Percentiles rank a stretch among this genome's conserved stretches.
Evolutionary conservation across 768 basidiomycete genomes (phyloP).

Genomic region (Chlorophyllum brunneum): DNA sequence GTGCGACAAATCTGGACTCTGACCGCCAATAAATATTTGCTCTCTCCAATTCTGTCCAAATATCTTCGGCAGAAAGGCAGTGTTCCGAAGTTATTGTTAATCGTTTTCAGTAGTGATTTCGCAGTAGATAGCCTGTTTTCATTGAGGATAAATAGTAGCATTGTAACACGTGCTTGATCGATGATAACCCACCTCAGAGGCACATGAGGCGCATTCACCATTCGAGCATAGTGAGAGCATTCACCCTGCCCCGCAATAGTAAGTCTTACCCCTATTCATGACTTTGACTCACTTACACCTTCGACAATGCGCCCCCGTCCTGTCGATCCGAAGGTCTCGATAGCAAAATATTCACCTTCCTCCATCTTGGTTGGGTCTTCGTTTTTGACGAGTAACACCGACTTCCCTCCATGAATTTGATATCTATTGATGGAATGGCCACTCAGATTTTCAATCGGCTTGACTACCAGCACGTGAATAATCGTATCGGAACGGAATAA

Average conservation of each 20-base stretch:
- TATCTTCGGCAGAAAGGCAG: slow-evolving; percentile 95
- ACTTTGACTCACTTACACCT: slow-evolving; percentile 40
- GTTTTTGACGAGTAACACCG: slow-evolving; percentile 84
- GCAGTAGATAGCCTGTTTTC: slow-evolving; percentile 69
- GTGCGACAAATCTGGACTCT: slow-evolving; percentile 19
- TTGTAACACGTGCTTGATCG: neutral
- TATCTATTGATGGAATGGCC: slow-evolving; percentile 92
- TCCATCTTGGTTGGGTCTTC: slow-evolving; percentile 96
- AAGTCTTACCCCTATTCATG: neutral
- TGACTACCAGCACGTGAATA: slow-evolving; percentile 50
- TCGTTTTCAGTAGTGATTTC: slow-evolving; percentile 79
- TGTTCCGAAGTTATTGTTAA: slow-evolving; percentile 92
- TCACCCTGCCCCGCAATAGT: slow-evolving; percentile 59
- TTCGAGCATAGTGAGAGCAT: slow-evolving; percentile 88
- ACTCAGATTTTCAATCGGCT: slow-evolving; percentile 89
- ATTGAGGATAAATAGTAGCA: neutral
- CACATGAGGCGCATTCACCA: slow-evolving; percentile 64
- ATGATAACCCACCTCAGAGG: slow-evolving; percentile 58
- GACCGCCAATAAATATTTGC: slow-evolving; percentile 88
- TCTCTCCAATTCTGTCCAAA: slow-evolving; percentile 89
- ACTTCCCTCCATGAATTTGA: slow-evolving; percentile 93
- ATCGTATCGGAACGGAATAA: neutral
- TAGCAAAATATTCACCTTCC: slow-evolving; percentile 98
- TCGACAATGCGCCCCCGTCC: slow-evolving; percentile 88
- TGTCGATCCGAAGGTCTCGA: slow-evolving; percentile 98